Evolutionary conservation across 805 yeast genomes (phyloP).

Genomic region (Kodamaea hsintzibuensis): DNA sequence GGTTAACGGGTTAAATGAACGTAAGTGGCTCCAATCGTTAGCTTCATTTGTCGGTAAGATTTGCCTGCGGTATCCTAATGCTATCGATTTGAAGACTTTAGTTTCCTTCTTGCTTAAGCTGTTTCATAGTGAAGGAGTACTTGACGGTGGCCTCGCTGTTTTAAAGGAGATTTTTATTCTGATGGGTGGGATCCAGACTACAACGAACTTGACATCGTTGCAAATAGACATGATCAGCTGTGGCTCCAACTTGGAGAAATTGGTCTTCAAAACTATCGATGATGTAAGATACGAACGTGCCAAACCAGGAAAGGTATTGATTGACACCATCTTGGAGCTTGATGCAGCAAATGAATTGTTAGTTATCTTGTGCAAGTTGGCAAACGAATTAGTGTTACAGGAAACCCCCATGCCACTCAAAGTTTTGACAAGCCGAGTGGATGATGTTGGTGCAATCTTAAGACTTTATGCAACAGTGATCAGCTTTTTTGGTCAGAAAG

Average conservation of each 20-base stretch:
- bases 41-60: slow-evolving; percentile 77
- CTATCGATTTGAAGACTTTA: slow-evolving; percentile 64
- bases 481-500: slow-evolving; percentile 47
- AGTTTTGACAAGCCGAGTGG: slow-evolving; percentile 68
- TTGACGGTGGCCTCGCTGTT: slow-evolving; percentile 54
- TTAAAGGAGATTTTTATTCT: slow-evolving; percentile 64
- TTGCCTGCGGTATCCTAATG: slow-evolving; percentile 50
- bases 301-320: slow-evolving; percentile 51
- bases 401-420: slow-evolving; percentile 55
- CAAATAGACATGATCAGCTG: slow-evolving; percentile 70
- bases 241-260: slow-evolving; percentile 54
- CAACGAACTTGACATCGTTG: slow-evolving; percentile 61
- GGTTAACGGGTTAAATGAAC: slow-evolving; percentile 75
- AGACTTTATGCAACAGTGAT: slow-evolving; percentile 64
- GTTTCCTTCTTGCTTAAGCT: slow-evolving; percentile 61
- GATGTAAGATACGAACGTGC: slow-evolving; percentile 53
- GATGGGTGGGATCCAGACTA: slow-evolving; percentile 79
- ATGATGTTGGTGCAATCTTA: slow-evolving; percentile 67
- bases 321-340: slow-evolving; percentile 44
- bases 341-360: slow-evolving; percentile 63
- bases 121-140: slow-evolving; percentile 56
- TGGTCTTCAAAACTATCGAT: slow-evolving; percentile 58
- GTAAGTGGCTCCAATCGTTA: slow-evolving; percentile 84
- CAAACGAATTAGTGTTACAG: slow-evolving; percentile 38
- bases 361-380: slow-evolving; percentile 56